Evolutionary conservation across 768 basidiomycete species (phyloP), one percentile per base, ranked within the genome.

Genomic region (Boletus rufocinnamomeus): DNA sequence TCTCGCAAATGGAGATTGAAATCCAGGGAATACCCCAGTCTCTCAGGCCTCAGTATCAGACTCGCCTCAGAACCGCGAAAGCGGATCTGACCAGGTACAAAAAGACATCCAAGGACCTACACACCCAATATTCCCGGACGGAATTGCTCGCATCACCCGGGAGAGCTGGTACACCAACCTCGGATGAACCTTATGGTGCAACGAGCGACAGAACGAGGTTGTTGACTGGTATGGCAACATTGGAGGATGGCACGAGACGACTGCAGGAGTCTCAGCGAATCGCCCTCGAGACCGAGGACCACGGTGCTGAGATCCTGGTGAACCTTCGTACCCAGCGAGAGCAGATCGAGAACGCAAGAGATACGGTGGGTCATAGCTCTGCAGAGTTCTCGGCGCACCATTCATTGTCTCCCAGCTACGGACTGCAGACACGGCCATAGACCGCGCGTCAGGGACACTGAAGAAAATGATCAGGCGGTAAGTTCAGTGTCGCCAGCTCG

Each of bases 1-100:
- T 98, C 63, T 94, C 94, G 48, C 97, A 99, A 83, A 97, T 99
- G 96, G 96, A 98, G 77, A 89, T 99, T 57, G 97, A 99, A 77
- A 88, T 96, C 8, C 94, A 95, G 66, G 91, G 93, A 13, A 94
- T 98, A 69, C 94, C 95, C 1, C 87, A 91, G 68, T 89, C 90
- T 23, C 80, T 95, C 65, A 84, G 89, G 51, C 76, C 86, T 0
- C 83, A 86, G 60, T 95, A 95, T 70, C 87, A 89, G 60, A 73
- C 81, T 21, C 86, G 93, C 59, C 83, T 97, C 52, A 82, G 84
- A 61, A 76, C 83, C 11, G 85, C 91, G 59, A 95, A 95, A 70
- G 75, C 83, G 3, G 87, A 88, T 50, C 80, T 98, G 19, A 76
- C 84, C 40, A 83, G 82, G 61, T 87, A 84, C 77, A 98, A 97